phyloP scores from a whole-genome alignment of 495 filamentous ascomycete genomes.

The Apodospora peruviana region DNA sequence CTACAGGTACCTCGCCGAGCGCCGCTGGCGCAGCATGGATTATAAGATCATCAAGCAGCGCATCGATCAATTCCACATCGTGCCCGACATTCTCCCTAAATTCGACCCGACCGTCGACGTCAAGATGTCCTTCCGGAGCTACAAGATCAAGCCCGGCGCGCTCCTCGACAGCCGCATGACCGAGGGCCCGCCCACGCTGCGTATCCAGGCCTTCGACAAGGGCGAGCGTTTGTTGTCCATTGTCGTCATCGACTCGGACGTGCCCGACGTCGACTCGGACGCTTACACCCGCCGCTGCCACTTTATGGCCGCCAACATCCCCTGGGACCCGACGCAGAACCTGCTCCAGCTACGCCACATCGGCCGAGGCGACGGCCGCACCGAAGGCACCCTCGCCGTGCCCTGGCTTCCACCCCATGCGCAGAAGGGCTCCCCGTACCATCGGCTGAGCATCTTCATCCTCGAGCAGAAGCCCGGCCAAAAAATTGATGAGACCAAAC shows the following conservation, averaged over 20 bases:
- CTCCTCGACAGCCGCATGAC: conserved; percentile 67
- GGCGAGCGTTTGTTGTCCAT: conserved; percentile 78
- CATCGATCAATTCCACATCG: conserved; percentile 78
- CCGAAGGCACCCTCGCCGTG: conserved; percentile 54
- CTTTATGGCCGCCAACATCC: conserved; percentile 67
- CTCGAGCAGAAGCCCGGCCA: conserved; percentile 66
- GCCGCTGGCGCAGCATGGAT: conserved; percentile 68
- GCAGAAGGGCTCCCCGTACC: conserved; percentile 87
- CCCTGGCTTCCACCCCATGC: conserved; percentile 82
- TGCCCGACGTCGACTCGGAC: conserved; percentile 75
- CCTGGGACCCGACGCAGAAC: conserved; percentile 42
- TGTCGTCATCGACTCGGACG: conserved; percentile 83
- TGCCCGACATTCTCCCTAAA: conserved; percentile 87
- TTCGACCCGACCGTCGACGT: conserved; percentile 77
- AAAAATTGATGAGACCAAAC: conserved; percentile 51
- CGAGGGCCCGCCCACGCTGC: conserved; percentile 64
- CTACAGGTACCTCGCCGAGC: conserved; percentile 84
- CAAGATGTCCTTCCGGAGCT: conserved; percentile 67
- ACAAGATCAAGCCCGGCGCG: conserved; percentile 64
- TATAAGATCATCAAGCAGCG: conserved; percentile 81
- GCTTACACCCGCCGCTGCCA: conserved; percentile 75
- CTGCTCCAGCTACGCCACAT: conserved; percentile 43
- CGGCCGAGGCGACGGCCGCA: conserved; percentile 6
- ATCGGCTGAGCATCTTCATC: conserved; percentile 77
- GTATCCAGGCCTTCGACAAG: conserved; percentile 75